phyloP scores from a whole-genome alignment of 2,329 filamentous ascomycete genomes.

The Mycocentrospora acerina region DNA sequence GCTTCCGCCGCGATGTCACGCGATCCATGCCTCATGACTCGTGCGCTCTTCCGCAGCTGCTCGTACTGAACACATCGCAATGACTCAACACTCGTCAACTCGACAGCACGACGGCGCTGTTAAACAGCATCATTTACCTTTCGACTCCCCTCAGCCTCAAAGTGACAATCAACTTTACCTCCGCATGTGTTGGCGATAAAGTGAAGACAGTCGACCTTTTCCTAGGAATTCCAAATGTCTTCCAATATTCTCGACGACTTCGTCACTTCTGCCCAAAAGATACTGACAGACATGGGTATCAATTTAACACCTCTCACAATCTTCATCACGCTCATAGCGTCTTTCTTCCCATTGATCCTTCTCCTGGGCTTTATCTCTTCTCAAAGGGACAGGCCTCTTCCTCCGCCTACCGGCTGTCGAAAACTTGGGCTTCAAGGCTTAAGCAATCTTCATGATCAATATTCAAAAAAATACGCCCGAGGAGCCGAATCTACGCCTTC shows the following conservation, averaged over 20 bases:
- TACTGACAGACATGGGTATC: conserved; percentile 13
- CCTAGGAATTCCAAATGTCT: no score
- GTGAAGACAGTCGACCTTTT: not conserved
- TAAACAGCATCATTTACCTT: not conserved
- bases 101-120: not conserved
- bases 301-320: conserved; percentile 15
- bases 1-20: conserved; percentile 23
- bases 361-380: conserved; percentile 26
- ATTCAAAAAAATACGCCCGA: conserved; percentile 51
- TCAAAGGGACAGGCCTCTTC: conserved; percentile 21
- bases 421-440: conserved; percentile 52
- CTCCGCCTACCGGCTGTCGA: conserved; percentile 50
- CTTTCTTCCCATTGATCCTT: conserved; percentile 21
- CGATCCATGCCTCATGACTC: conserved; percentile 23
- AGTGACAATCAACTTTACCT: not conserved
- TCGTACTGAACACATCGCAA: no score
- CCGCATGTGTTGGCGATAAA: not conserved
- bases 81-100: not conserved
- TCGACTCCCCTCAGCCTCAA: not conserved
- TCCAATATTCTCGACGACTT: conserved; percentile 19
- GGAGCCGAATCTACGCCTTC: conserved; percentile 26
- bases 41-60: conserved; percentile 4
- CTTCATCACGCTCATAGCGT: conserved; percentile 12
- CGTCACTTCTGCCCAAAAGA: conserved; percentile 9
- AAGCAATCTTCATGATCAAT: conserved; percentile 60